These are phyloP conservation scores for Solanum etuberosum DNA, from an alignment of 257 asterid genomes.

Conservation along the genomic window DNA sequence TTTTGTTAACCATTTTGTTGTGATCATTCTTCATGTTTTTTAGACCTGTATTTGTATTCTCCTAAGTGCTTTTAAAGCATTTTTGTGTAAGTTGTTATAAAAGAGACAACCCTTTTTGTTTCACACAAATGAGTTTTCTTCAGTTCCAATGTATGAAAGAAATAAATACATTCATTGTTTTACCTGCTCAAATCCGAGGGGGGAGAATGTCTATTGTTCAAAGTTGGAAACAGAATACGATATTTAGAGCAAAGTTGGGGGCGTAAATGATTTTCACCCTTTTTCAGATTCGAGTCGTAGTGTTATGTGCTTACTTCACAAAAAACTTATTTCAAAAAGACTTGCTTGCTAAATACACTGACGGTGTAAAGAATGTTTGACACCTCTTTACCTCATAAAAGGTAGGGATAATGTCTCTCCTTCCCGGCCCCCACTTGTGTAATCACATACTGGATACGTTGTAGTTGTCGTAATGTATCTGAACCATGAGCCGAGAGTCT, in stretches of 20 bases:
- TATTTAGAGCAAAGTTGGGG: not conserved
- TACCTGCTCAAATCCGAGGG: not conserved
- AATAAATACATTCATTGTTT: not conserved
- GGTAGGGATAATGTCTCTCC: not conserved
- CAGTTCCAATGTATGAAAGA: not conserved
- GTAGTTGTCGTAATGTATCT: not conserved
- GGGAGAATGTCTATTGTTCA: not conserved
- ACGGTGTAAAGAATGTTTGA: no score
- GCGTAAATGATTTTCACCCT: not conserved
- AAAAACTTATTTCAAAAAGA: no score
- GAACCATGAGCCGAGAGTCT: not conserved
- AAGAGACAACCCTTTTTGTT: conserved; percentile 3
- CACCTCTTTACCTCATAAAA: no score
- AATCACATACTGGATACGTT: not conserved
- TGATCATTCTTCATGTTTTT: conserved; percentile 13
- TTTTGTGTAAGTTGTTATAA: conserved; percentile 6
- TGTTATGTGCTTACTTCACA: not conserved
- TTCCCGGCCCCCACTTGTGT: no score
- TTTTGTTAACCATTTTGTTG: not conserved
- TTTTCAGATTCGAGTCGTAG: not conserved
- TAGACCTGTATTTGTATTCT: conserved; percentile 21
- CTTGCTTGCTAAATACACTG: no score
- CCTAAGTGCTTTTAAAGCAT: conserved; percentile 10
- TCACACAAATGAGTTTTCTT: not conserved
- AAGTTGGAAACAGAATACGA: not conserved